These are phyloP conservation scores for Erigeron philadelphicus DNA, from an alignment of 140 eudicot species.

Conservation along the genomic window DNA sequence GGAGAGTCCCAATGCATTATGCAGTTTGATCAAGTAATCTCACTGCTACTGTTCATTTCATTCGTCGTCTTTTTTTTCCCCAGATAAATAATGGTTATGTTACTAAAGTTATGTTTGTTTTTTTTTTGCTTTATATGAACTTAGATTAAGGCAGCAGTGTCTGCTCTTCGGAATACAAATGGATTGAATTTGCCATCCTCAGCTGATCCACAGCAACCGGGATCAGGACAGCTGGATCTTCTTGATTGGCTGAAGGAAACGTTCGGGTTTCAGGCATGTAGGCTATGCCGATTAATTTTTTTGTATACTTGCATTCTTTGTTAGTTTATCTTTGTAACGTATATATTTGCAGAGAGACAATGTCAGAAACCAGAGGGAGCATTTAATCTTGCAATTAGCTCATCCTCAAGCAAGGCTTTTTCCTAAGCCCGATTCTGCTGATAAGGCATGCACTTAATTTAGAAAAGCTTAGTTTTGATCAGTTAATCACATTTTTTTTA, in stretches of 20 bases:
- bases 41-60: not conserved
- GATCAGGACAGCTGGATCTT: slow-evolving; percentile 65
- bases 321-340: slow-evolving; percentile 16
- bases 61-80: not conserved
- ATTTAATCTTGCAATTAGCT: slow-evolving; percentile 74
- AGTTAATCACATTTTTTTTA: too few relatives aligned
- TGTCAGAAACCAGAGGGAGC: slow-evolving; percentile 93
- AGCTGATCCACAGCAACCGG: slow-evolving; percentile 61
- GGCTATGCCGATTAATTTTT: slow-evolving; percentile 21
- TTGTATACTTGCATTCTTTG: slow-evolving; percentile 1
- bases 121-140: slow-evolving; percentile 3
- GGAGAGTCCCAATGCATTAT: slow-evolving; percentile 83
- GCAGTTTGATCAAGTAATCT: slow-evolving; percentile 86
- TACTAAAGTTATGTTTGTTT: not conserved
- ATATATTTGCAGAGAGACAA: slow-evolving; percentile 69
- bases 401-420: slow-evolving; percentile 78
- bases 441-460: slow-evolving; percentile 53
- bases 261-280: slow-evolving; percentile 94
- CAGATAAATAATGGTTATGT: not conserved
- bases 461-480: slow-evolving; percentile 21
- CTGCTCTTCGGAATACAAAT: slow-evolving; percentile 65
- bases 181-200: slow-evolving; percentile 72
- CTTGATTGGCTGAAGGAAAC: slow-evolving; percentile 92
- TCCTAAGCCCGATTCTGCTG: slow-evolving; percentile 79
- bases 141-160: slow-evolving; percentile 85